Percentiles rank a stretch among this genome's conserved stretches.
phyloP scores from a whole-genome alignment of 108 stramenopile species.

The Schizochytrium sp. region DNA sequence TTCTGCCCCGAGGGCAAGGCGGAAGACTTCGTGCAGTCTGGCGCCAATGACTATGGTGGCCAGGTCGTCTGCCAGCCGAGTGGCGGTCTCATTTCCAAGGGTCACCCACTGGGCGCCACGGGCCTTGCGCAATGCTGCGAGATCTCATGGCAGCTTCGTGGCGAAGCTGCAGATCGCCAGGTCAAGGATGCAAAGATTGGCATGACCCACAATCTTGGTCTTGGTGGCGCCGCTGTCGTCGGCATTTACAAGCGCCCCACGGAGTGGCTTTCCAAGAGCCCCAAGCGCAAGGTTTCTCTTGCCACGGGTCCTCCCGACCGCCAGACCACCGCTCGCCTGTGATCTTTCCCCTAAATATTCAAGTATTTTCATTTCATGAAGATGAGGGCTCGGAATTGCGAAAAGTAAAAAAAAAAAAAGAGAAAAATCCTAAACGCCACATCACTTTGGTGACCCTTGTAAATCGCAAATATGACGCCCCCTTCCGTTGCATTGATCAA shows the following conservation, averaged over 20 bases:
- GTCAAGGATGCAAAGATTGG: background rate
- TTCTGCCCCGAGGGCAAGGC: background rate
- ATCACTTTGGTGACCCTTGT: no score
- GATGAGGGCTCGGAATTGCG: no score
- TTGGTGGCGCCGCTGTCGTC: conserved; percentile 2
- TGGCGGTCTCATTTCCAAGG: background rate
- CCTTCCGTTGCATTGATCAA: no score
- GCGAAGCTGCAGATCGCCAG: background rate
- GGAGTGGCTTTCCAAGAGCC: background rate
- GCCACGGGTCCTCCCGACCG: background rate
- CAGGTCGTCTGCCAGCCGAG: background rate
- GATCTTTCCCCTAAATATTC: no score
- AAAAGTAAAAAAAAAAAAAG: no score
- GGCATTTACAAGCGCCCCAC: background rate
- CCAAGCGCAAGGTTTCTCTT: background rate
- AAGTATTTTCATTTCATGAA: no score
- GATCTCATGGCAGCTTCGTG: background rate
- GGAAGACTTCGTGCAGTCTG: background rate
- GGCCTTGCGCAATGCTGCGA: background rate
- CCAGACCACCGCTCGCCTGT: background rate
- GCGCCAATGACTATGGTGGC: background rate
- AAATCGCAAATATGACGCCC: no score
- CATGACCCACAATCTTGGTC: background rate
- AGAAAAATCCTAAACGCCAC: no score
- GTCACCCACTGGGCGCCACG: conserved; percentile 11